Base-by-base conservation (phyloP, 179 eudicot genomes). In the Heliamphora pulchella region DNA sequence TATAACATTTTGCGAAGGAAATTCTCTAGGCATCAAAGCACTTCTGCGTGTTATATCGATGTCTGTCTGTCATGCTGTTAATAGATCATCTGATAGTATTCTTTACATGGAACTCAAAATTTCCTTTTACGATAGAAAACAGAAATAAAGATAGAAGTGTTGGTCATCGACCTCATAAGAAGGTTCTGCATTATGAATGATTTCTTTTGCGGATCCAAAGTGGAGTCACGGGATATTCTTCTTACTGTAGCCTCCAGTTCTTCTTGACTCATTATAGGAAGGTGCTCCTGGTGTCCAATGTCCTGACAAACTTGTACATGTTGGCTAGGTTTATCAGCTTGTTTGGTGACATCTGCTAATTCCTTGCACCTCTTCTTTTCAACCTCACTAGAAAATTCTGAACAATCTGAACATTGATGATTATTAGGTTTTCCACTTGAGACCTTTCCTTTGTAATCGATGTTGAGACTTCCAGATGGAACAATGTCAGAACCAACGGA, bases 161-260 rank as follows among this genome's bases (percentile, higher is more conserved):
- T 79, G 20, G 58, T 74, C 15, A 50, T 1, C 63, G 80, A 93
- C 98, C 98, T 95, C 83, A 88, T 91, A 72, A 86, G 86, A 86
- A 92, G 80, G 83, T 78, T 90, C 75, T 93, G 99, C 80, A 87
- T 91, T 43, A 89, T 72, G 66, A 83, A 81, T 74, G 99, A 78
- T 83, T 91, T 91, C 82, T 69, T 90, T 81, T 87, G 87, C 71
- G 84, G 79, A 81, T 91, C 95, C 87, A 96, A 82, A 76, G 87
- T 82, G 47, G 92, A 80, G 88, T 92, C 91, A 50, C 90, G 86
- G 7, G 90, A 85, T 75, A 92, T 87, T 81, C 81, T 90, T 88
- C 94, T 86, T 65, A 91, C 86, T 54, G 88, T 80, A 80, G 91
- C 89, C 85, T 90, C 94, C 78, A 90, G 86, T 79, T 93, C 96